Evolutionary conservation across 2,329 filamentous ascomycete genomes (phyloP), one percentile per base, ranked within the genome.

Genomic region (Nemania bipapillata): DNA sequence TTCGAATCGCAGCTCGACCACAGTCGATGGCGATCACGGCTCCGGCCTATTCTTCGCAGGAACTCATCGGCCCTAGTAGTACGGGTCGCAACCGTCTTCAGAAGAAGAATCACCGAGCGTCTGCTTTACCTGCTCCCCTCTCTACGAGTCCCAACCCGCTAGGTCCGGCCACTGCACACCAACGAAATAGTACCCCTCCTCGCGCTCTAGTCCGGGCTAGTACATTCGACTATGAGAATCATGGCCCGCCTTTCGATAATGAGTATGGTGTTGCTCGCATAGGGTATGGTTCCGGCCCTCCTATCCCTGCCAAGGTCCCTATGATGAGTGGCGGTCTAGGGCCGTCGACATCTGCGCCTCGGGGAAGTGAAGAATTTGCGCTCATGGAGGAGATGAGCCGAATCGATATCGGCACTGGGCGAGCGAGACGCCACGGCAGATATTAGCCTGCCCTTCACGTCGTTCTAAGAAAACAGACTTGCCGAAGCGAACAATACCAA

Each of bases 271-370:
- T 50, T 65, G 74, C 68, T 70, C 77, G 70, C 64, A 77, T 30
- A 75, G 80, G 76, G 63, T 75, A 77, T 52, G 66, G 74, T 6
- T 81, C 78, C 20, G 83, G 81, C 0, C 90, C 91, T 12, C 87
- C 89, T 0, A 85, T 92, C 56, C 91, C 91, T 3, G 89, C 90
- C n/a, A 93, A 93, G 80, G 82, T 92, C 8, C 90, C 90, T 0
- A 79, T 74, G 73, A 85, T 83, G 81, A 85, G 82, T 70, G 83
- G 81, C 35, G 76, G 74, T 32, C 71, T 79, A 56, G 75, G 73
- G 1, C 70, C 75, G 17, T 30, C 70, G 2, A 73, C 50, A 58
- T 75, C 56, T 37, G 70, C 30, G 2, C 66, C 74, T 37, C 81
- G 78, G 59, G 80, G 78, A 17, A 79, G 80, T 28, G 85, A 85